Conservation (phyloP, 2,329 filamentous ascomycete genomes). For the Cladosporium colombiae region DNA sequence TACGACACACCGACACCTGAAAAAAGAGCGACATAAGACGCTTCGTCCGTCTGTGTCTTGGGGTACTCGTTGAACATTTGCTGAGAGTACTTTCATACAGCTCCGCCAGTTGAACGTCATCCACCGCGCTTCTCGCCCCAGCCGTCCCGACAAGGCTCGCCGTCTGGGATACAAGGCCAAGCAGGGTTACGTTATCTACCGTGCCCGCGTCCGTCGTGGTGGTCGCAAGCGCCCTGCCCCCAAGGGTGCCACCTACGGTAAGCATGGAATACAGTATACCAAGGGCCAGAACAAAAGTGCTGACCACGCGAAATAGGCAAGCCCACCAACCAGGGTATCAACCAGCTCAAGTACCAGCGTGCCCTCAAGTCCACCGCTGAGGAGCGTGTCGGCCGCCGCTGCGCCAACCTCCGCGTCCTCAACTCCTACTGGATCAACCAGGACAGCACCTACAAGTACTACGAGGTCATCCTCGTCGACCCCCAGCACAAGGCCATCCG, state of each 20-base stretch:
- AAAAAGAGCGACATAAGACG: slow-evolving; percentile 36
- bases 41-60: slow-evolving; percentile 42
- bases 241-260: slow-evolving; percentile 99
- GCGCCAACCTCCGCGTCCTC: slow-evolving; percentile 97
- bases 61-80: slow-evolving; percentile 98
- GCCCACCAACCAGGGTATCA: slow-evolving; percentile 99
- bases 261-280: slow-evolving; percentile 39
- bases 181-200: slow-evolving; percentile 99
- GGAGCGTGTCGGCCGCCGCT: slow-evolving; percentile 99
- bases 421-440: slow-evolving; percentile 99
- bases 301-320: slow-evolving; percentile 68
- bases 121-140: slow-evolving; percentile 97
- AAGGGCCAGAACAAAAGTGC: slow-evolving; percentile 14
- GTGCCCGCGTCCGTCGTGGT: slow-evolving; percentile 95
- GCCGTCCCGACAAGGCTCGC: slow-evolving; percentile 99
- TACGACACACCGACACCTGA: slow-evolving; percentile 47
- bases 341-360: slow-evolving; percentile 99
- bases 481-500: slow-evolving; percentile 99
- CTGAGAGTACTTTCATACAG: slow-evolving; percentile 99
- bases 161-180: slow-evolving; percentile 99
- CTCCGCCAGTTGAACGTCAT: slow-evolving; percentile 99
- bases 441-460: slow-evolving; percentile 99
- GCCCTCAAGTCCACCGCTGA: slow-evolving; percentile 97
- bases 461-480: slow-evolving; percentile 99
- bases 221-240: slow-evolving; percentile 94